Evolutionary conservation across 345 rosid genomes (phyloP).

Genomic region (Melastoma malabathricum): DNA sequence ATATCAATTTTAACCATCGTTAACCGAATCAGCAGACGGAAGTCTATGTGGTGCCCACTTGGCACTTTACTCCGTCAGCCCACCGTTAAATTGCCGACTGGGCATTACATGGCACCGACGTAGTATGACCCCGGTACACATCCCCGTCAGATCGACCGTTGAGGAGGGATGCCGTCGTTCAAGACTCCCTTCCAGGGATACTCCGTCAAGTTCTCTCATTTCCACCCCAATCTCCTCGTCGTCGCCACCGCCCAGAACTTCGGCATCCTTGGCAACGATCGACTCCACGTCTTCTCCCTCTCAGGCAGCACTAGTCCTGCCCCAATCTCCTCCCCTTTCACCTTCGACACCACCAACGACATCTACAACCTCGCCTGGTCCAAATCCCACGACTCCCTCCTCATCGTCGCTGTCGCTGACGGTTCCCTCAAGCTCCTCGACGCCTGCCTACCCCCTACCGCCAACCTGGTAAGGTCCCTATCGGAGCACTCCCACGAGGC

Average conservation of each 20-base stretch:
- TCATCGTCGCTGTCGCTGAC: constrained; percentile 68
- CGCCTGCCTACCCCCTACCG: constrained; percentile 52
- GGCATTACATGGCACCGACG: no score
- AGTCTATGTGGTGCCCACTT: no score
- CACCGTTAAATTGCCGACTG: no score
- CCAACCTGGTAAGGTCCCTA: constrained; percentile 68
- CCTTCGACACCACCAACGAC: constrained; percentile 81
- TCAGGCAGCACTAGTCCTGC: constrained; percentile 28
- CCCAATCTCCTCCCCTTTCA: constrained; percentile 17
- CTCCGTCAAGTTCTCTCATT: constrained; percentile 83
- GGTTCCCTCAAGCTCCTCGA: constrained; percentile 88
- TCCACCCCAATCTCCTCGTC: constrained; percentile 74
- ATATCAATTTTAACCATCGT: no score
- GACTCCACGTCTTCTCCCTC: constrained; percentile 71
- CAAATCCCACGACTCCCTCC: constrained; percentile 86
- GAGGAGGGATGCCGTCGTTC: constrained; percentile 50
- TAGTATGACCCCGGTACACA: no score
- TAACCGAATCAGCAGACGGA: no score
- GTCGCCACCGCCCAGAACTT: constrained; percentile 40
- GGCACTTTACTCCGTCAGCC: no score
- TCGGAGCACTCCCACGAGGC: constrained; percentile 92
- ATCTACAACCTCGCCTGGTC: constrained; percentile 89
- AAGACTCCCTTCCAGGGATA: constrained; percentile 78
- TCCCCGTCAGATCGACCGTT: no score
- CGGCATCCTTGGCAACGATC: constrained; percentile 68